These are phyloP conservation scores for Helenozyma rhizophorensis DNA, from an alignment of 805 yeast species.

Conservation along the genomic window DNA sequence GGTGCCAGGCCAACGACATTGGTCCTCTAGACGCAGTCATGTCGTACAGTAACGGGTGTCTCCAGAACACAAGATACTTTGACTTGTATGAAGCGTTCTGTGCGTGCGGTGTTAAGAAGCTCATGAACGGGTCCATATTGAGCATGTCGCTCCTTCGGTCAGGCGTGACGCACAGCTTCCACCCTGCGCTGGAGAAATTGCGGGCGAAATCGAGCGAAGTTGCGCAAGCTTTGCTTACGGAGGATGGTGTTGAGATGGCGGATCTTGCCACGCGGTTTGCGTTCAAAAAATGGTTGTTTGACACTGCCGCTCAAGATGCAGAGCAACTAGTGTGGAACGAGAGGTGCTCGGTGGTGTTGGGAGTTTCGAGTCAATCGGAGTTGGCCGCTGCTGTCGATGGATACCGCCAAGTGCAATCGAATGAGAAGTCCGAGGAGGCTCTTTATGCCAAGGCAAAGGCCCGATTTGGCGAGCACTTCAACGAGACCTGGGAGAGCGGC, in stretches of 20 bases:
- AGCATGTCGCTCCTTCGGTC: slow-evolving; percentile 82
- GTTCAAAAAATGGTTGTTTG: slow-evolving; percentile 37
- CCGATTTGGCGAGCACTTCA: slow-evolving; percentile 48
- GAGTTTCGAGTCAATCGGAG: slow-evolving; percentile 65
- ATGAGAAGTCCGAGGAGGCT: slow-evolving; percentile 41
- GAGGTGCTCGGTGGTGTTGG: slow-evolving; percentile 63
- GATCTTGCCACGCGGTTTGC: slow-evolving; percentile 80
- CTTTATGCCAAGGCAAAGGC: slow-evolving; percentile 41
- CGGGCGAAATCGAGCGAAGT: slow-evolving; percentile 48
- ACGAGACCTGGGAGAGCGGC: slow-evolving; percentile 62
- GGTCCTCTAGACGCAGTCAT: slow-evolving; percentile 71
- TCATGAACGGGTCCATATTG: slow-evolving; percentile 82
- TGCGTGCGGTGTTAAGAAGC: slow-evolving; percentile 50
- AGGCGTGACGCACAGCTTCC: slow-evolving; percentile 65
- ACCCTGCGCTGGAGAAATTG: slow-evolving; percentile 67
- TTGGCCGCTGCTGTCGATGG: slow-evolving; percentile 57
- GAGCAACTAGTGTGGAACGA: slow-evolving; percentile 20
- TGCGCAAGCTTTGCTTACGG: slow-evolving; percentile 31
- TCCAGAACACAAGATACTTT: slow-evolving; percentile 63
- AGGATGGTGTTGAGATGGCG: slow-evolving; percentile 59
- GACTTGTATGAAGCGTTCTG: slow-evolving; percentile 46
- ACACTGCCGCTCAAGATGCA: slow-evolving; percentile 9
- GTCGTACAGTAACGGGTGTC: slow-evolving; percentile 75
- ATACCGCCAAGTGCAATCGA: slow-evolving; percentile 33
- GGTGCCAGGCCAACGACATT: slow-evolving; percentile 34